phyloP scores from a whole-genome alignment of 495 filamentous ascomycete species.

The Daldinia caldariorum region DNA sequence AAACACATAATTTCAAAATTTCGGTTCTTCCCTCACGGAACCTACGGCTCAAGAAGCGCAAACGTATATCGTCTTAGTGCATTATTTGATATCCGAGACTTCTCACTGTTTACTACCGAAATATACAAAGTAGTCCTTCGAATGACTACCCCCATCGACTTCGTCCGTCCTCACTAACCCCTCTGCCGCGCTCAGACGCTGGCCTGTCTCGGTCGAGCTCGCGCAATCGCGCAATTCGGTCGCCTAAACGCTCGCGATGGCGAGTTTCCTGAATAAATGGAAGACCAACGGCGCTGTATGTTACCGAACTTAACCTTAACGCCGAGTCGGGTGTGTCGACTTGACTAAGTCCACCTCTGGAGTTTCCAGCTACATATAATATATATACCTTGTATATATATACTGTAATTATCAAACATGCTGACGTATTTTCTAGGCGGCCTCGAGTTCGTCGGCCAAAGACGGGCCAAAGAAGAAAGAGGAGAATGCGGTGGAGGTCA shows the following conservation, averaged over 20 bases:
- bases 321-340: background rate
- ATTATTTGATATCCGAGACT: slow-evolving; percentile 11
- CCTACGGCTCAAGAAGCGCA: slow-evolving; percentile 11
- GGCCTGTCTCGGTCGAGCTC: slow-evolving; percentile 37
- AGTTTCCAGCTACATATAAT: slow-evolving; percentile 9
- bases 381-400: no score
- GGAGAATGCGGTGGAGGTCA: slow-evolving; percentile 70
- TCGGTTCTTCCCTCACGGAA: background rate
- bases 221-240: slow-evolving; percentile 13
- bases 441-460: slow-evolving; percentile 52
- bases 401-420: slow-evolving; percentile 19
- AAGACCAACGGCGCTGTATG: slow-evolving; percentile 51
- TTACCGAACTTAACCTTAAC: slow-evolving; percentile 14
- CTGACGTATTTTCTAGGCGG: slow-evolving; percentile 46
- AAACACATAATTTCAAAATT: background rate
- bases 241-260: slow-evolving; percentile 45
- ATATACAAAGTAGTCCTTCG: slow-evolving; percentile 23
- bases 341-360: background rate
- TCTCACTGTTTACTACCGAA: slow-evolving; percentile 6
- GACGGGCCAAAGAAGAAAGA: slow-evolving; percentile 73
- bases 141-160: slow-evolving; percentile 42
- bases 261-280: slow-evolving; percentile 58
- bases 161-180: slow-evolving; percentile 32
- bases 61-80: slow-evolving; percentile 16
- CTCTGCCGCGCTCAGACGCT: slow-evolving; percentile 44